phyloP scores from a whole-genome alignment of 1,284 basidiomycete species.

The Farysia itapuensis region DNA sequence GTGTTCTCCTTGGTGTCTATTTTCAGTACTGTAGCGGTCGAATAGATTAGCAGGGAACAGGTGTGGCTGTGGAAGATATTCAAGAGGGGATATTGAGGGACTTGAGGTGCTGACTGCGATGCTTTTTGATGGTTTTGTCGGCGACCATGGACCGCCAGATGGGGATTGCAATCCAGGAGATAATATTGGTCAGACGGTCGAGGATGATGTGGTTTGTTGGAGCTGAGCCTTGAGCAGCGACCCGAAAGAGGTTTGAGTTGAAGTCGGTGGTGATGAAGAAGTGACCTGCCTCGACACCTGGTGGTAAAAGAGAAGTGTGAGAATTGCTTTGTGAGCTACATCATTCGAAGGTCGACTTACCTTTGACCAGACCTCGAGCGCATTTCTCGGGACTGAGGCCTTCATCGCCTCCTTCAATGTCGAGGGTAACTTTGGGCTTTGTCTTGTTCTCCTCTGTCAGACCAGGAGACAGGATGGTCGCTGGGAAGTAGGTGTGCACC shows the following conservation, averaged over 20 bases:
- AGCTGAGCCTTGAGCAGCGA: conserved; percentile 38
- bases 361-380: conserved; percentile 69
- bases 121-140: conserved; percentile 29
- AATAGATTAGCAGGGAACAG: too few relatives aligned
- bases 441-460: conserved; percentile 76
- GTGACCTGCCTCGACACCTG: conserved; percentile 35
- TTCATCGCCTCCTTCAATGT: conserved; percentile 78
- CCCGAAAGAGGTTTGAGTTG: conserved; percentile 47
- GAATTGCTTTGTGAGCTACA: too few relatives aligned
- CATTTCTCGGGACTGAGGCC: conserved; percentile 71
- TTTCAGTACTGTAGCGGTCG: too few relatives aligned
- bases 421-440: conserved; percentile 77
- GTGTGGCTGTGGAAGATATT: background rate
- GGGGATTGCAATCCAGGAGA: conserved; percentile 40
- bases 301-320: background rate
- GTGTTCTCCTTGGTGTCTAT: too few relatives aligned
- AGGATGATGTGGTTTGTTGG: conserved; percentile 41
- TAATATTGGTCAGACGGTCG: conserved; percentile 30
- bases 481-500: conserved; percentile 84
- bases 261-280: conserved; percentile 56
- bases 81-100: background rate
- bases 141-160: conserved; percentile 48
- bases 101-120: conserved; percentile 19
- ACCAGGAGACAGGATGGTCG: conserved; percentile 80
- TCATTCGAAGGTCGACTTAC: background rate